phyloP scores from a whole-genome alignment of 257 asterid genomes.

The Nicotiana tomentosiformis region DNA sequence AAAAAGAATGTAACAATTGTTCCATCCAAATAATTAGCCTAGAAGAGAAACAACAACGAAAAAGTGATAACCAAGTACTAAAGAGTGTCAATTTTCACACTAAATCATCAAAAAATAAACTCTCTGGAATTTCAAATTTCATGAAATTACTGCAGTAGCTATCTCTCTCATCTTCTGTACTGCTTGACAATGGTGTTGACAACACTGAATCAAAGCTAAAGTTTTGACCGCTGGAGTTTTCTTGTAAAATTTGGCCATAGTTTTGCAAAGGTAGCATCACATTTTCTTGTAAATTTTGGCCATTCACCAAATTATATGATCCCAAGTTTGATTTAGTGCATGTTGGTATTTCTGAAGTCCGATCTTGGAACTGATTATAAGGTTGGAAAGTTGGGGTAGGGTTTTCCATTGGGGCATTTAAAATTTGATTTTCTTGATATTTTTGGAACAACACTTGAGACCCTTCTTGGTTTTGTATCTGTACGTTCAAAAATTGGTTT shows the following conservation, averaged over 20 bases:
- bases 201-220: constrained; percentile 26
- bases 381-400: too few species aligned
- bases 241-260: neutral
- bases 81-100: constrained; percentile 14
- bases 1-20: too few species aligned
- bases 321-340: constrained; percentile 7
- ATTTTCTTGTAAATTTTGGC: too few species aligned
- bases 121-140: constrained; percentile 38
- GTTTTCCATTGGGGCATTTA: too few species aligned
- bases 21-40: too few species aligned
- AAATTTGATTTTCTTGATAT: constrained; percentile 10
- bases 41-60: neutral
- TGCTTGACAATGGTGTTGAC: constrained; percentile 30
- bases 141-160: constrained; percentile 30
- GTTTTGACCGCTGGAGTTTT: constrained; percentile 1
- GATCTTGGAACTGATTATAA: constrained; percentile 34
- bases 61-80: neutral
- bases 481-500: constrained; percentile 19
- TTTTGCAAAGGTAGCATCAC: neutral
- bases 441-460: constrained; percentile 31
- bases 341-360: constrained; percentile 25
- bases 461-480: constrained; percentile 14
- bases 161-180: constrained; percentile 34
- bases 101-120: constrained; percentile 27
- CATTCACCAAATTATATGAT: too few species aligned